Evolutionary conservation across 805 yeast species (phyloP), one percentile per base, ranked within the genome.

Genomic region (Yarrowia sp.): DNA sequence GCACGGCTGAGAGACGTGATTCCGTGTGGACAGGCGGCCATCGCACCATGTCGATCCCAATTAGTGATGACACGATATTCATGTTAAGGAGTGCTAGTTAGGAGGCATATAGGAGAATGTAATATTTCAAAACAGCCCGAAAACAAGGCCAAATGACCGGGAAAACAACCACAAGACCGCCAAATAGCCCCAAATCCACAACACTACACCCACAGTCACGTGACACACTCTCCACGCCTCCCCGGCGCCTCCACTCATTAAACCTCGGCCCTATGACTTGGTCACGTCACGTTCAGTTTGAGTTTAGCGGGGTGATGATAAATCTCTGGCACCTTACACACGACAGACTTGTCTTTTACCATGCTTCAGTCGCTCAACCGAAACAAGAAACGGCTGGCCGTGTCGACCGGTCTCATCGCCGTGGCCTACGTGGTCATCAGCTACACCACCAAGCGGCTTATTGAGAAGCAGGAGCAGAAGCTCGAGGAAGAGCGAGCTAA

Each of bases 401-500:
- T 79, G 16, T 72, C 81, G 1, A 71, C 80, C 1, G 82, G 85
- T 27, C 64, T 79, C 5, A 69, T 78, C 7, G 79, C 85, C 2
- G 69, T 76, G 0, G 71, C 80, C 2, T 83, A 81, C 66, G 70
- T 82, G 56, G 69, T 78, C 7, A 67, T 78, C 13, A 74, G 76
- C 21, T 81, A 76, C 66, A 72, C 82, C 19, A 74, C 76, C 59
- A 67, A 71, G 62, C 80, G 81, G 68, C 70, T 84, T 42, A 65
- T 71, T 13, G 83, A 81, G 67, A 74, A 81, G 49, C 87, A 84
- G 67, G 76, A 80, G 58, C 76, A 78, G 53, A 68, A 84, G 38
- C 75, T 80, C 38, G 83, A 83, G 66, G 87, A 85, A 73, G 80
- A 81, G 47, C 79, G 82, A 59, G 81, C 87, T 22, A 78, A 81